Evolutionary conservation across 257 asterid genomes (phyloP), one percentile per base, ranked within the genome.

Genomic region (Jacaranda mimosifolia): DNA sequence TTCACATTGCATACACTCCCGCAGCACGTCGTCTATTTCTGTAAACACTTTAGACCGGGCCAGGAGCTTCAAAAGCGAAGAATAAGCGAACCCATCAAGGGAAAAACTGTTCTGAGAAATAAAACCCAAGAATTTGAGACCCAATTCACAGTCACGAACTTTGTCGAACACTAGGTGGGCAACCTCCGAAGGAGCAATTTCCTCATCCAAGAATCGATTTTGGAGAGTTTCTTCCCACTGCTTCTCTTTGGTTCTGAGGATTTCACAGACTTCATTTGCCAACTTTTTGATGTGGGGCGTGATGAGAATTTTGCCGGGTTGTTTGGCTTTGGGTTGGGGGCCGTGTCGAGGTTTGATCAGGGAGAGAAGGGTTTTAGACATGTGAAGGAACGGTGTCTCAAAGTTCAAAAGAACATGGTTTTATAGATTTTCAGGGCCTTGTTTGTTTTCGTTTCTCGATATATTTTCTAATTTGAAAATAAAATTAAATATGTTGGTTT

Each of bases 91-190:
- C 79, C 90, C 91, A 81, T 90, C 96, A 57, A 88, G 87, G 51
- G 92, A 71, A 59, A 72, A 75, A 14, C 87, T 79, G 60, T 79
- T 89, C 48, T 51, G 78, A 43, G 90, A 78, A 63, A 89, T 81
- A 77, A 97, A 95, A 72, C 74, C 83, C 46, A 85, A 90, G 92
- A 95, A 95, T 67, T 86, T 91, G 68, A 95, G 87, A 73, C 94
- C 99, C 79, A 90, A 81, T 67, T 77, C 83, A 52, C 85, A 80
- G 81, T 95, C 90, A 21, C 85, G 97, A 87, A 93, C 82, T 91
- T 85, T 90, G 84, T 91, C 99, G 84, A 95, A 89, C 97, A 95
- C 94, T 15, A 81, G 76, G 93, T 86, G 91, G 76, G 99, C 98
- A 88, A 95, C 84, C 39, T 91, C 92, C 0, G 97, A 84, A 13